Evolutionary conservation across 768 basidiomycete species (phyloP).

Genomic region (Collybia sordida): DNA sequence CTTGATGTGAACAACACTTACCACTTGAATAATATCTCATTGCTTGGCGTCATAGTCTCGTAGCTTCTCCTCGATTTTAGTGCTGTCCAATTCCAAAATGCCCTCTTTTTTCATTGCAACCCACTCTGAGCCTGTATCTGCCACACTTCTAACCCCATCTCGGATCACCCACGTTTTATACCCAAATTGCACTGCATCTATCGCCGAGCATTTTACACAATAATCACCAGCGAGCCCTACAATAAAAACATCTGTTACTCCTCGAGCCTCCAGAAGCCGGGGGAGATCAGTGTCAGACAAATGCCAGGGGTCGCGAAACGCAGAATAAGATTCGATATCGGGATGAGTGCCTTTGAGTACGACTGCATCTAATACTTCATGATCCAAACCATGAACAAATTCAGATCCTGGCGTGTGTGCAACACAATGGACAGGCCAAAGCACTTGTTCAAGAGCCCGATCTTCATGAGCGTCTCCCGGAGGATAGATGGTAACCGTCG

Average conservation of each 20-base stretch:
- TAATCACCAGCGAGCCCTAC: constrained; percentile 77
- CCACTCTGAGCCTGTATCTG: constrained; percentile 31
- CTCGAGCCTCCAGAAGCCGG: constrained; percentile 34
- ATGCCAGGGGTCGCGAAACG: constrained; percentile 63
- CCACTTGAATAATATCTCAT: too few relatives aligned
- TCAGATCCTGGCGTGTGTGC: constrained; percentile 57
- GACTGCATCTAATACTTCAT: constrained; percentile 38
- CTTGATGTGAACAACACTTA: too few relatives aligned
- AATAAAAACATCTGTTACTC: constrained; percentile 59
- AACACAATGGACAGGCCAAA: constrained; percentile 86
- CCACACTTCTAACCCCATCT: constrained; percentile 48
- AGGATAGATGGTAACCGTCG: constrained; percentile 40
- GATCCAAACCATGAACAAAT: constrained; percentile 54
- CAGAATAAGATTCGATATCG: constrained; percentile 78
- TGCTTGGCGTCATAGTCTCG: not conserved
- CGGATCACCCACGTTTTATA: constrained; percentile 51
- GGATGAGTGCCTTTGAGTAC: constrained; percentile 55
- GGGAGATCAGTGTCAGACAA: constrained; percentile 48
- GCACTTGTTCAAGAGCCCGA: constrained; percentile 44
- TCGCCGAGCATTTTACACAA: constrained; percentile 64
- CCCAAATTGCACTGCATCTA: constrained; percentile 49
- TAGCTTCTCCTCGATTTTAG: constrained; percentile 25
- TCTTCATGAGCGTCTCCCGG: constrained; percentile 33
- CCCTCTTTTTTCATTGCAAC: constrained; percentile 34
- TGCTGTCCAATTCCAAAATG: constrained; percentile 27